Evolutionary conservation across 2,329 filamentous ascomycete genomes (phyloP).

Genomic region (Ilyonectria mors-panacis): DNA sequence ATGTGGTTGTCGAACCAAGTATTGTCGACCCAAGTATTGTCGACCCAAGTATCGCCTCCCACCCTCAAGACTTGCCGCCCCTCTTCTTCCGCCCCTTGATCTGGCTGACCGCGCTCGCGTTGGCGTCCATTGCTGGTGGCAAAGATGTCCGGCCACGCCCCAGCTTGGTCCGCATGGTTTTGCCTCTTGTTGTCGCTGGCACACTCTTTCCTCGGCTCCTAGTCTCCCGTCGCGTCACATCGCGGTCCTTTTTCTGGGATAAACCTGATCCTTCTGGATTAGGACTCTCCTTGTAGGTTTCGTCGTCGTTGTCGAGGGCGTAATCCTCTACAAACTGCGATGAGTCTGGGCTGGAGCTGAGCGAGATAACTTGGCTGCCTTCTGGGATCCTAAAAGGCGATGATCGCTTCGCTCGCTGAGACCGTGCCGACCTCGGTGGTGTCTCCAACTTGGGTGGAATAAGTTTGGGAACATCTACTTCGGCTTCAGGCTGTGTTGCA

Average conservation of each 20-base stretch:
- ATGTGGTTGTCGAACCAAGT: background rate
- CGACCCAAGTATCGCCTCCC: background rate
- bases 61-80: constrained; percentile 39
- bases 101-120: constrained; percentile 43
- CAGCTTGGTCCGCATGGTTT: constrained; percentile 14
- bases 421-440: constrained; percentile 30
- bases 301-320: constrained; percentile 41
- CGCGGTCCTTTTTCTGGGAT: constrained; percentile 39
- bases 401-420: constrained; percentile 33
- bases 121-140: constrained; percentile 37
- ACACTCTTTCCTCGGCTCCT: constrained; percentile 41
- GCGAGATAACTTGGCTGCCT: constrained; percentile 52
- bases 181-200: constrained; percentile 27
- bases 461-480: constrained; percentile 10
- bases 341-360: constrained; percentile 49
- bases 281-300: constrained; percentile 40
- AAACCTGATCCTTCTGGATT: constrained; percentile 39
- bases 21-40: background rate
- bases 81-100: constrained; percentile 43
- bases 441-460: constrained; percentile 26
- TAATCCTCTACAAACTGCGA: constrained; percentile 39
- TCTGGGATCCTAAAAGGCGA: constrained; percentile 47
- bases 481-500: constrained; percentile 49
- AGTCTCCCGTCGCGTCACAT: constrained; percentile 33
- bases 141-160: constrained; percentile 34